These are phyloP conservation scores for Torulaspora microellipsoides DNA, from an alignment of 805 yeast genomes.

Conservation along the genomic window DNA sequence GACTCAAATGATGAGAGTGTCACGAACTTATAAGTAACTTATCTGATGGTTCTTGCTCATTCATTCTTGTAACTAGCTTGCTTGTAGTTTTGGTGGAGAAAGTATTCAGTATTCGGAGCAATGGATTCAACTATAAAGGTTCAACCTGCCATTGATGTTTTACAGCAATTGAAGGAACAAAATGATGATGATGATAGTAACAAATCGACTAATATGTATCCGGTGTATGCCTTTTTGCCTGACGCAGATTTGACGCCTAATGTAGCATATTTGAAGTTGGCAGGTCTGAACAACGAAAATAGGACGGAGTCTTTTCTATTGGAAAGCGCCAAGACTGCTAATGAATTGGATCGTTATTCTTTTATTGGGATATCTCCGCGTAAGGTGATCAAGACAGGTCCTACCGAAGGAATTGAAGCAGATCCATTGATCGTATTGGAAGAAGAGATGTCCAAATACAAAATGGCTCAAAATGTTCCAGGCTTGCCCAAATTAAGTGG, in stretches of 20 bases:
- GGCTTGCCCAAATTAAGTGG: slow-evolving; percentile 84
- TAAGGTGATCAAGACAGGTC: slow-evolving; percentile 77
- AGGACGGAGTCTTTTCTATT: slow-evolving; percentile 71
- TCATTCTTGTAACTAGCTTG: too few species aligned
- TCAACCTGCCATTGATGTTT: slow-evolving; percentile 50
- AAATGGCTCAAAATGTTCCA: slow-evolving; percentile 66
- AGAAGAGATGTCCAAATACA: slow-evolving; percentile 57
- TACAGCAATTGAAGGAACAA: slow-evolving; percentile 38
- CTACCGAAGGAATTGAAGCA: slow-evolving; percentile 42
- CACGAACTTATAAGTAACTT: too few species aligned
- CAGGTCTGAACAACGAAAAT: slow-evolving; percentile 50
- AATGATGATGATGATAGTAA: slow-evolving; percentile 33
- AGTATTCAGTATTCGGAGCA: too few species aligned
- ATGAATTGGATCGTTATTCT: slow-evolving; percentile 82
- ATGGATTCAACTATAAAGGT: slow-evolving; percentile 24
- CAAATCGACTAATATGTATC: slow-evolving; percentile 62
- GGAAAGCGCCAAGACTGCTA: slow-evolving; percentile 88
- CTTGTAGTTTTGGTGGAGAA: too few species aligned
- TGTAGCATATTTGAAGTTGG: slow-evolving; percentile 79
- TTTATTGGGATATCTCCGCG: slow-evolving; percentile 86
- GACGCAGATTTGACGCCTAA: slow-evolving; percentile 85
- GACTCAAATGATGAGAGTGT: too few species aligned
- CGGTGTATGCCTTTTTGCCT: slow-evolving; percentile 68
- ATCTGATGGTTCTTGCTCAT: too few species aligned
- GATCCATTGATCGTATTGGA: slow-evolving; percentile 82